Evolutionary conservation across 345 rosid species (phyloP), one percentile per base, ranked within the genome.

Genomic region (Pistacia atlantica): DNA sequence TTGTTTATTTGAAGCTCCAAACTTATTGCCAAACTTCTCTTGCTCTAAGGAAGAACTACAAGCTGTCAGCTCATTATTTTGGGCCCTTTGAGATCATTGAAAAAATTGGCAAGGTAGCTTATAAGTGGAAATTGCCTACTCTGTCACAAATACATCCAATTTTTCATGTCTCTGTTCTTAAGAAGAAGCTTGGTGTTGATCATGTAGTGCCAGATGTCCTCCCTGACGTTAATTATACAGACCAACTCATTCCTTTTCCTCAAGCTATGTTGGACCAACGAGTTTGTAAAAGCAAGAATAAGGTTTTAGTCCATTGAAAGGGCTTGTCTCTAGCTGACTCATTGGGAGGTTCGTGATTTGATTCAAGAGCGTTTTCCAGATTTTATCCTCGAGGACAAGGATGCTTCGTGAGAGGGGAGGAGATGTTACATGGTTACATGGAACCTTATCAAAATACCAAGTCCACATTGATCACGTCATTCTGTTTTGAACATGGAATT

Each of bases 111-210:
- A 6, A 5, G 1, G 71, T 67, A 17, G 55, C 54, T n/a, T 67
- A 67, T 45, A 9, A 10, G 17, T 28, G 45, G 13, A 38, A 45
- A 8, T 14, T 67, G 12, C 33, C 71, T 3, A 6, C 13, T 3
- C 1, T 55, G 0, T 67, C 28, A 4, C 9, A 25, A 11, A 67
- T 67, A 14, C 71, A 67, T 48, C 71, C 9, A 8, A 16, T 42
- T 16, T 67, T 67, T n/a, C 56, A 67, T 45, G 56, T 67, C 4
- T 67, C 71, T 18, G 5, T n/a, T n/a, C 31, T 67, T 11, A 67
- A 67, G 13, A 46, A 67, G 8, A 42, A 67, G 31, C 1, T 67
- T 7, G 71, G 31, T 14, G 9, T 14, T 8, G 4, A 11, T 37
- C 45, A 12, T 12, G 8, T 6, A 2, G 60, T 57, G 28, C 5